Conservation (phyloP, 305 asterid species). For the Stenogyne calaminthoides region DNA sequence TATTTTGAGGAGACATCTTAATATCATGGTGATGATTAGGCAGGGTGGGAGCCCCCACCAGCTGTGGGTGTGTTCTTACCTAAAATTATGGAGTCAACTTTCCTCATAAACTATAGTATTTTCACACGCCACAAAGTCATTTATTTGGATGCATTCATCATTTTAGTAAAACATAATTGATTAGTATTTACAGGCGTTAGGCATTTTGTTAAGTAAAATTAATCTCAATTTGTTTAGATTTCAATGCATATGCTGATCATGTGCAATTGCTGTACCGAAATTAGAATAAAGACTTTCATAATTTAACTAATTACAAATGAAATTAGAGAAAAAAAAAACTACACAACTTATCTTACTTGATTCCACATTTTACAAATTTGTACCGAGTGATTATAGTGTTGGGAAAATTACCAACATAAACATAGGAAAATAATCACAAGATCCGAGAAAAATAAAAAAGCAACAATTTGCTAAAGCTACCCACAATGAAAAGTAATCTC, state of each 20-base stretch:
- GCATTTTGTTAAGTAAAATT: neutral
- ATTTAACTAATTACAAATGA: neutral
- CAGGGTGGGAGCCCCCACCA: neutral
- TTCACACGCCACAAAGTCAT: neutral
- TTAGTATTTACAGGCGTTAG: neutral
- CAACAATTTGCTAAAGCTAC: slow-evolving; percentile 20
- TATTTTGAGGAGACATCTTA: neutral
- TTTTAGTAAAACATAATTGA: neutral
- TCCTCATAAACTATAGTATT: slow-evolving; percentile 19
- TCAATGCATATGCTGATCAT: neutral
- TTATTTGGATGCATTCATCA: neutral
- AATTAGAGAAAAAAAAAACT: neutral
- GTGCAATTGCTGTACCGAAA: neutral
- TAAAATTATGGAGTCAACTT: slow-evolving; percentile 29
- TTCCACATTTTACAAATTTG: slow-evolving; percentile 34
- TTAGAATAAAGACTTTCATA: neutral
- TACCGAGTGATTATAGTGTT: slow-evolving; percentile 15
- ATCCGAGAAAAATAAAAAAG: neutral
- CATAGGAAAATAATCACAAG: slow-evolving; percentile 25
- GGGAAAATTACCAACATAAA: slow-evolving; percentile 18
- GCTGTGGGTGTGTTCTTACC: neutral
- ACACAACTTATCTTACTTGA: slow-evolving; percentile 4
- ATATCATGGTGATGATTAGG: slow-evolving; percentile 22
- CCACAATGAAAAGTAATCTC: slow-evolving; percentile 7
- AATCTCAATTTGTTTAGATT: too few relatives aligned